These are phyloP conservation scores for Penicillium goetzii DNA, from an alignment of 495 filamentous ascomycete genomes.

Conservation along the genomic window DNA sequence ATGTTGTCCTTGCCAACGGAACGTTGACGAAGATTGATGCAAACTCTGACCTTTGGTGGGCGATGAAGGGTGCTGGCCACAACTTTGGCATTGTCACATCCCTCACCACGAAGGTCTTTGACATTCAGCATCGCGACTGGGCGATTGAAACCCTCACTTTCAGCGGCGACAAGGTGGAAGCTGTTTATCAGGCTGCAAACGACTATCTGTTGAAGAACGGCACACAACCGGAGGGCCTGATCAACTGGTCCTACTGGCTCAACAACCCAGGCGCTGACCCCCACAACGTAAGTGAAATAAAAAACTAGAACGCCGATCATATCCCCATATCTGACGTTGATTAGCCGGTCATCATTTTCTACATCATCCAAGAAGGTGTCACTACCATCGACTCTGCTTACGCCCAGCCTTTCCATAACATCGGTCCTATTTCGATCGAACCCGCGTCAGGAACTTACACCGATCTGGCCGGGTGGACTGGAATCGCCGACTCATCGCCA, in stretches of 20 bases:
- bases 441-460: slow-evolving; percentile 44
- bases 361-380: slow-evolving; percentile 56
- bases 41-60: slow-evolving; percentile 59
- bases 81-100: slow-evolving; percentile 65
- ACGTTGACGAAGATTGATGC: slow-evolving; percentile 37
- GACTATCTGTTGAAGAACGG: slow-evolving; percentile 42
- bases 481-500: slow-evolving; percentile 36
- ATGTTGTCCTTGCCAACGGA: slow-evolving; percentile 62
- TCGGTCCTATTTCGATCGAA: slow-evolving; percentile 45
- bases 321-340: neutral
- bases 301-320: neutral
- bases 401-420: slow-evolving; percentile 47
- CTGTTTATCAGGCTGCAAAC: slow-evolving; percentile 52
- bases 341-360: slow-evolving; percentile 53
- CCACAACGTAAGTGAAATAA: slow-evolving; percentile 29
- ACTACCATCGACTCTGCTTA: slow-evolving; percentile 43
- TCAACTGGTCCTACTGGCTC: slow-evolving; percentile 57
- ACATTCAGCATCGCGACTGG: slow-evolving; percentile 44
- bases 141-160: slow-evolving; percentile 52
- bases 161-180: slow-evolving; percentile 51
- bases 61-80: slow-evolving; percentile 60
- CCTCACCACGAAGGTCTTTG: slow-evolving; percentile 52
- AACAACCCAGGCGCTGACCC: slow-evolving; percentile 45
- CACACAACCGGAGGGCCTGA: slow-evolving; percentile 43
- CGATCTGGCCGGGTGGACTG: slow-evolving; percentile 49